Percentiles rank a stretch among this genome's conserved stretches.
Conservation (phyloP, 768 basidiomycete species). For the Naganishia randhawae region DNA sequence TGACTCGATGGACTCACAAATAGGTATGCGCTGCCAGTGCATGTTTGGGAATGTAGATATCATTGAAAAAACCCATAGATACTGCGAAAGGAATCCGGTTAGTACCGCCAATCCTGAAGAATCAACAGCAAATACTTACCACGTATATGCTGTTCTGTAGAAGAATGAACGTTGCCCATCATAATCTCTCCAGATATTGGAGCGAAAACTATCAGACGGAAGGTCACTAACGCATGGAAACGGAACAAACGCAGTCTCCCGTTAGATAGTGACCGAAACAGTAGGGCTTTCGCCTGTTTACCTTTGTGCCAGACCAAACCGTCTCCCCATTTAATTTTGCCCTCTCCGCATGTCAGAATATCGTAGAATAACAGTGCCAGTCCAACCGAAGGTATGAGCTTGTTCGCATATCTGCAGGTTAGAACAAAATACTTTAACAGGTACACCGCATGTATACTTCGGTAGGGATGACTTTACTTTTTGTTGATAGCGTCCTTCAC, state of each 20-base stretch:
- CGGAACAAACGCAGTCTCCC: background rate
- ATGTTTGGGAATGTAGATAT: conserved; percentile 74
- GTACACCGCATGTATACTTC: background rate
- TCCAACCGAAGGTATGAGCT: conserved; percentile 75
- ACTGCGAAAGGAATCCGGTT: conserved; percentile 56
- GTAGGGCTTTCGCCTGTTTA: conserved; percentile 46
- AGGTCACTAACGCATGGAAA: conserved; percentile 60
- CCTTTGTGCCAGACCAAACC: conserved; percentile 93
- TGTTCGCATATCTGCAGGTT: conserved; percentile 67
- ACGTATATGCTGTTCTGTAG: conserved; percentile 77
- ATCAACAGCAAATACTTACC: conserved; percentile 56
- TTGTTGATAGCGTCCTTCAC: conserved; percentile 83
- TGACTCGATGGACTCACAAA: conserved; percentile 42
- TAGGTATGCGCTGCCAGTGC: conserved; percentile 70
- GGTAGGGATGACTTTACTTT: conserved; percentile 54
- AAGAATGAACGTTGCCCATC: conserved; percentile 79
- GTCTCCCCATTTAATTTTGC: conserved; percentile 89
- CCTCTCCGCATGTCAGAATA: conserved; percentile 77
- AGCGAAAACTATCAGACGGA: conserved; percentile 83
- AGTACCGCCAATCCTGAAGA: conserved; percentile 2
- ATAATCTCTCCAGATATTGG: conserved; percentile 88
- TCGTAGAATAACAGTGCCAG: conserved; percentile 89
- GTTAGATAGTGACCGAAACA: background rate
- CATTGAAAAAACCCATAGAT: conserved; percentile 86
- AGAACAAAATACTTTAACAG: background rate